A percentile compares a stretch with the other conserved stretches of the same genome.
Conservation (phyloP, 2,329 filamentous ascomycete species). For the Coniochaeta sp. region DNA sequence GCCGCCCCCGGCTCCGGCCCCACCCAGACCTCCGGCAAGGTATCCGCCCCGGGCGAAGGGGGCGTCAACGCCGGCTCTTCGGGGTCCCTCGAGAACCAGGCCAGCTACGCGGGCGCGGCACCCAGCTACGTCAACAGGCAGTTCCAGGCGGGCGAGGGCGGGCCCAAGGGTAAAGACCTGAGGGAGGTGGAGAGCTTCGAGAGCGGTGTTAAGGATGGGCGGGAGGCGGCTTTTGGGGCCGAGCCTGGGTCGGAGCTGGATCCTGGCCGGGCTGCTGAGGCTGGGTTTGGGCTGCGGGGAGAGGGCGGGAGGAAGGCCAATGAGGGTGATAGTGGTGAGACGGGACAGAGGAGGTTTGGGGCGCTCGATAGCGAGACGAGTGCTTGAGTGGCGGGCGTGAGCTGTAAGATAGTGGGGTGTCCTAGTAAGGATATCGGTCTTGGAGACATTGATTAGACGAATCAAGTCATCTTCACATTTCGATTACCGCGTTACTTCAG, state of each 20-base stretch:
- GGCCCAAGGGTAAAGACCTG: constrained; percentile 19
- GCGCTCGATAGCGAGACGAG: neutral
- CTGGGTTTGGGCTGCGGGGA: neutral
- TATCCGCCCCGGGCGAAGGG: neutral
- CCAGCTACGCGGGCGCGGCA: constrained; percentile 11
- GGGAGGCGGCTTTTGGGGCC: constrained; percentile 10
- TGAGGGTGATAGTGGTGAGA: too few species aligned
- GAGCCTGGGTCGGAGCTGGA: constrained; percentile 18
- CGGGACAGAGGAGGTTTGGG: neutral
- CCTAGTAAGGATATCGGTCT: neutral
- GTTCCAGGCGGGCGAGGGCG: constrained; percentile 4
- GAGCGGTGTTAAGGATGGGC: constrained; percentile 9
- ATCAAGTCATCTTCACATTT: neutral
- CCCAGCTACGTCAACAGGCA: constrained; percentile 13
- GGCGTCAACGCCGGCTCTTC: neutral
- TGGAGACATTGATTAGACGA: neutral
- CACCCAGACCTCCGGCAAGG: neutral
- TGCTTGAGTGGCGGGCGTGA: neutral
- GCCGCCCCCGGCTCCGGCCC: constrained; percentile 15
- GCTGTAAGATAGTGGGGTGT: neutral
- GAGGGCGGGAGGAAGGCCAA: neutral
- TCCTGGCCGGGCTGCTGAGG: constrained; percentile 11
- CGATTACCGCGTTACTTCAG: neutral
- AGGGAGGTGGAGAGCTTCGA: constrained; percentile 15
- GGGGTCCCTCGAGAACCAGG: constrained; percentile 6